phyloP scores from a whole-genome alignment of 495 filamentous ascomycete genomes.

The Xylaria curta region DNA sequence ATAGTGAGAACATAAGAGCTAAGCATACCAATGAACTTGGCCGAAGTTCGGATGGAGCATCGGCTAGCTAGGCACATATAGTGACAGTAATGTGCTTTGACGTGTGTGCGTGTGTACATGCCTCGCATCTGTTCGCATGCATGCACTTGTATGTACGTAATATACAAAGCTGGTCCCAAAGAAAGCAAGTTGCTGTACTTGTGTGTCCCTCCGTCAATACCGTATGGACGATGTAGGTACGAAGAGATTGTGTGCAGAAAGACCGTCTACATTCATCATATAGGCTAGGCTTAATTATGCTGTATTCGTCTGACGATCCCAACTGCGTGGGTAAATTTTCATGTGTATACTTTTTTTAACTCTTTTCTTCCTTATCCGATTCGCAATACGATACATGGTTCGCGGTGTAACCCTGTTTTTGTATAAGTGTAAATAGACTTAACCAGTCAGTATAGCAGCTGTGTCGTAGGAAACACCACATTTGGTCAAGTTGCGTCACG shows the following conservation, averaged over 20 bases:
- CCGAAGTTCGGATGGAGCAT: constrained; percentile 18
- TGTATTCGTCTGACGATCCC: constrained; percentile 16
- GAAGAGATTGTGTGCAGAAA: not conserved
- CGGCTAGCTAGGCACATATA: constrained; percentile 9
- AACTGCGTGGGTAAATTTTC: not conserved
- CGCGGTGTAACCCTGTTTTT: not conserved
- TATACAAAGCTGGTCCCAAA: not conserved
- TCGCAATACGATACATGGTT: not conserved
- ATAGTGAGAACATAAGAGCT: not conserved
- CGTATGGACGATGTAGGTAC: constrained; percentile 8
- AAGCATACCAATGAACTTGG: not conserved
- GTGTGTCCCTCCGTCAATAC: not conserved
- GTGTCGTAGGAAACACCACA: not conserved
- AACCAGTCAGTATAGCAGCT: not conserved
- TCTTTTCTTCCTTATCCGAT: not conserved
- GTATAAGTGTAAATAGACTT: not conserved
- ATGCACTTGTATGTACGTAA: constrained; percentile 20
- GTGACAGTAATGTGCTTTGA: not conserved
- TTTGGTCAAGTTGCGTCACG: constrained; percentile 3
- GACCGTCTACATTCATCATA: not conserved
- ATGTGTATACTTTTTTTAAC: too few relatives aligned
- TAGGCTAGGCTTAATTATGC: not conserved
- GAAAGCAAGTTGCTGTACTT: constrained; percentile 6
- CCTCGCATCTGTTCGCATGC: constrained; percentile 8
- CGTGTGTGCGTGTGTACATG: constrained; percentile 1